Evolutionary conservation across 2,329 filamentous ascomycete genomes (phyloP).

Genomic region (Ustulina deusta): DNA sequence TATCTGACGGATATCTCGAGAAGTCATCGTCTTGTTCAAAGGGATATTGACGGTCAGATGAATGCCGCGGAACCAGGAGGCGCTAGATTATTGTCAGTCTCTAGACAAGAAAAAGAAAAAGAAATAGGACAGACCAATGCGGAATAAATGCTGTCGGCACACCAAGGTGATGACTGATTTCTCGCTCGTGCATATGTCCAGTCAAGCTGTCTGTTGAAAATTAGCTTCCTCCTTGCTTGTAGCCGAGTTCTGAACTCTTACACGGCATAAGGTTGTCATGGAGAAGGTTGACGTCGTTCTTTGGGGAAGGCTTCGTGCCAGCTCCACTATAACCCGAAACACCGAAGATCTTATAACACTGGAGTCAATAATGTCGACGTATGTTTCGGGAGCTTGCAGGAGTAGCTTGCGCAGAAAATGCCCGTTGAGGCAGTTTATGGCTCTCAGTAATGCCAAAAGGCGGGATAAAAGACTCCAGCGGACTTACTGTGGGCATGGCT

Average conservation of each 20-base stretch:
- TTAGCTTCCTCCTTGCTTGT: constrained; percentile 3
- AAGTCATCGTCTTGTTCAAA: constrained; percentile 85
- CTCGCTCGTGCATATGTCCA: constrained; percentile 93
- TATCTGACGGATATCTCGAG: constrained; percentile 90
- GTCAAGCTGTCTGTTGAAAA: constrained; percentile 74
- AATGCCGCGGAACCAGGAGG: constrained; percentile 97
- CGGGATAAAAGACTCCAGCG: background rate
- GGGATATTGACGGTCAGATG: constrained; percentile 92
- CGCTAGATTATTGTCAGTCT: constrained; percentile 62
- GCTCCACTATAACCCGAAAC: constrained; percentile 95
- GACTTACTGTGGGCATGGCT: constrained; percentile 73
- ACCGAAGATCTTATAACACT: constrained; percentile 84
- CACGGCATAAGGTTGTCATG: constrained; percentile 88
- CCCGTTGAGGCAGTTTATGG: no score
- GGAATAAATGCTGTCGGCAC: constrained; percentile 85
- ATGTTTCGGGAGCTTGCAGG: no score
- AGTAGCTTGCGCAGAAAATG: no score
- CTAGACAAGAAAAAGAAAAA: background rate
- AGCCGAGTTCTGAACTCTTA: constrained; percentile 10
- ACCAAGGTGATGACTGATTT: constrained; percentile 84
- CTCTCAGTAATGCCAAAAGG: no score
- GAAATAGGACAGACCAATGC: constrained; percentile 59
- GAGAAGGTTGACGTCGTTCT: constrained; percentile 89
- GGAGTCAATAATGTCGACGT: no score
- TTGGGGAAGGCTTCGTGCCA: constrained; percentile 91